Evolutionary conservation across 768 basidiomycete genomes (phyloP).

Genomic region (Trametes sanguinea): DNA sequence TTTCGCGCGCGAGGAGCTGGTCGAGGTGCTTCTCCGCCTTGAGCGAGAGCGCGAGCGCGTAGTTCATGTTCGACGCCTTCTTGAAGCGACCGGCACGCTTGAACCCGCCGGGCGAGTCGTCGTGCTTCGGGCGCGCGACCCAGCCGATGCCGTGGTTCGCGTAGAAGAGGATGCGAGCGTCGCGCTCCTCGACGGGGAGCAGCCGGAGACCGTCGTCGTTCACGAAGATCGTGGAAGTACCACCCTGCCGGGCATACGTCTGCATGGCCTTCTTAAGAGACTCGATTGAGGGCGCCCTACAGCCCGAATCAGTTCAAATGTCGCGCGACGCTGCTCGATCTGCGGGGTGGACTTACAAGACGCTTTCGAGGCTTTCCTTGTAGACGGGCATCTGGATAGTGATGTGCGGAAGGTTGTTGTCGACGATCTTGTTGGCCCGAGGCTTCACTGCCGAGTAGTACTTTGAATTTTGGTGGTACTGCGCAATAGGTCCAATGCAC

Average conservation of each 20-base stretch:
- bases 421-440: conserved; percentile 44
- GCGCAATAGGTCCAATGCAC: conserved; percentile 54
- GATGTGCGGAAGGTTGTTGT: conserved; percentile 48
- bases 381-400: conserved; percentile 58
- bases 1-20: conserved; percentile 30
- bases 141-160: conserved; percentile 59
- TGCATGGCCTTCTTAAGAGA: conserved; percentile 63
- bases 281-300: conserved; percentile 48
- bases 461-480: conserved; percentile 52
- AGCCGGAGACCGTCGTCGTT: conserved; percentile 64
- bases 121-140: conserved; percentile 59
- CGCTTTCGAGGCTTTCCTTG: conserved; percentile 54
- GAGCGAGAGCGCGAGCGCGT: conserved; percentile 37
- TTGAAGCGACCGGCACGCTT: conserved; percentile 53
- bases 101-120: conserved; percentile 42
- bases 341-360: conserved; percentile 42
- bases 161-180: conserved; percentile 53
- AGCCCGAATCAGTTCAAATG: neutral
- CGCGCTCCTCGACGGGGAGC: conserved; percentile 47
- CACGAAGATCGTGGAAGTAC: conserved; percentile 56
- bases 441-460: conserved; percentile 54
- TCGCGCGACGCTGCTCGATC: neutral
- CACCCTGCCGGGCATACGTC: conserved; percentile 68
- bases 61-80: conserved; percentile 56
- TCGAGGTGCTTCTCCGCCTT: conserved; percentile 39